Conservation (phyloP, 441 rosid genomes). For the Pelargonium australe region DNA sequence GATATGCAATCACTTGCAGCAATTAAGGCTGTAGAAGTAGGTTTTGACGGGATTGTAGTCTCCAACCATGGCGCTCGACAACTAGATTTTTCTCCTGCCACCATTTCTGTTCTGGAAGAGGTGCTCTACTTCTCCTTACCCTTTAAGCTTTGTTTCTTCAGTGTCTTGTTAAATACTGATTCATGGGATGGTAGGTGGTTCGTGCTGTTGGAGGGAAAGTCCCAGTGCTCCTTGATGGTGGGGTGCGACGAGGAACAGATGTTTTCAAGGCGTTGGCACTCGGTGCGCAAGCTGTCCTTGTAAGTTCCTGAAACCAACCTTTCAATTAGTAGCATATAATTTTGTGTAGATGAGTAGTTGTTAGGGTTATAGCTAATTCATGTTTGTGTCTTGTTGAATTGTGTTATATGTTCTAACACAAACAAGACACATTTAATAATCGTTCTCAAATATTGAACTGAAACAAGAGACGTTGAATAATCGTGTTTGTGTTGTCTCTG, state of each 20-base stretch:
- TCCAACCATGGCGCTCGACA: constrained; percentile 98
- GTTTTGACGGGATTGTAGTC: constrained; percentile 88
- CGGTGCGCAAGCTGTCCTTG: constrained; percentile 93
- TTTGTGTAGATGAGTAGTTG: neutral
- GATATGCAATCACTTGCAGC: constrained; percentile 68
- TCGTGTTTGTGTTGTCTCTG: too few relatives aligned
- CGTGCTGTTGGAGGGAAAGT: constrained; percentile 73
- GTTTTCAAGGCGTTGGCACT: constrained; percentile 93
- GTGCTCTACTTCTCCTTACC: constrained; percentile 23
- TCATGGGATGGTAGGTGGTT: constrained; percentile 43
- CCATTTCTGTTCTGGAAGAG: constrained; percentile 89
- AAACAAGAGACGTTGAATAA: too few relatives aligned
- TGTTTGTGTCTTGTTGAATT: too few relatives aligned
- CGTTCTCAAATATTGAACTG: too few relatives aligned
- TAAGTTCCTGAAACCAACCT: constrained; percentile 31
- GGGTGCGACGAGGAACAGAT: constrained; percentile 77
- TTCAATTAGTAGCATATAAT: neutral
- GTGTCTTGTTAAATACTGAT: too few relatives aligned
- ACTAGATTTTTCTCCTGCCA: constrained; percentile 87
- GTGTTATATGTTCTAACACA: too few relatives aligned
- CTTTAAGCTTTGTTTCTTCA: too few relatives aligned
- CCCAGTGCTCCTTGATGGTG: constrained; percentile 86
- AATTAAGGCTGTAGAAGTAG: constrained; percentile 58
- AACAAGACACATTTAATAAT: too few relatives aligned
- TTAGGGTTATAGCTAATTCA: neutral